Evolutionary conservation across 805 yeast genomes (phyloP).

Genomic region (Cyberlindnera euphorbiiphila): DNA sequence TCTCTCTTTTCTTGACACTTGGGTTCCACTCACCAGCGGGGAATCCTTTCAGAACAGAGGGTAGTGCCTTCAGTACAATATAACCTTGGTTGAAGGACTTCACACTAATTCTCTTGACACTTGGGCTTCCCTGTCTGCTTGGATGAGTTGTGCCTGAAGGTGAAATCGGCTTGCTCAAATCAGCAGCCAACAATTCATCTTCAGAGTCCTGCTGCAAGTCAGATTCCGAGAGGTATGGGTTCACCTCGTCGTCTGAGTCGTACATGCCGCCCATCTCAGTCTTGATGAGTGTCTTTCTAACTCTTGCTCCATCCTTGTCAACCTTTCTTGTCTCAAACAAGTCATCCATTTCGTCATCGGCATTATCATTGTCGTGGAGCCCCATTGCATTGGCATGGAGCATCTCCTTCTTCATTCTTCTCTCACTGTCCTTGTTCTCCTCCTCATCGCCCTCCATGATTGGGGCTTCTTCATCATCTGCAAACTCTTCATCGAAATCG

Average conservation of each 20-base stretch:
- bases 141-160: constrained; percentile 16
- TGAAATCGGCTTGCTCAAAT: constrained; percentile 27
- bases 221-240: constrained; percentile 77
- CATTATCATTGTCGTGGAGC: constrained; percentile 54
- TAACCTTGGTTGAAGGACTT: constrained; percentile 48
- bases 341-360: constrained; percentile 62
- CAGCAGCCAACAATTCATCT: constrained; percentile 38
- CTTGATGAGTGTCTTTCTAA: constrained; percentile 77
- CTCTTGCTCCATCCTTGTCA: constrained; percentile 86
- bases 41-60: constrained; percentile 56
- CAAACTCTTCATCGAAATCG: constrained; percentile 95
- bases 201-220: constrained; percentile 50
- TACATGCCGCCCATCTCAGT: constrained; percentile 73
- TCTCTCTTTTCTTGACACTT: constrained; percentile 34
- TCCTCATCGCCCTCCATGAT: constrained; percentile 94
- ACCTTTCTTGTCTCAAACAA: constrained; percentile 71
- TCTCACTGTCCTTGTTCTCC: constrained; percentile 86
- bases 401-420: constrained; percentile 80
- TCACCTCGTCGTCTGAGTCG: constrained; percentile 83
- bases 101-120: constrained; percentile 34
- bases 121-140: constrained; percentile 20
- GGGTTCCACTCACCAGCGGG: constrained; percentile 89
- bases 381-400: constrained; percentile 72
- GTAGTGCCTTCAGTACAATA: constrained; percentile 62
- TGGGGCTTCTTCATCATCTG: constrained; percentile 98